A percentile compares a stretch with the other conserved stretches of the same genome.
These are phyloP conservation scores for Phylloporus arenicola DNA, from an alignment of 768 basidiomycete genomes.

Conservation along the genomic window DNA sequence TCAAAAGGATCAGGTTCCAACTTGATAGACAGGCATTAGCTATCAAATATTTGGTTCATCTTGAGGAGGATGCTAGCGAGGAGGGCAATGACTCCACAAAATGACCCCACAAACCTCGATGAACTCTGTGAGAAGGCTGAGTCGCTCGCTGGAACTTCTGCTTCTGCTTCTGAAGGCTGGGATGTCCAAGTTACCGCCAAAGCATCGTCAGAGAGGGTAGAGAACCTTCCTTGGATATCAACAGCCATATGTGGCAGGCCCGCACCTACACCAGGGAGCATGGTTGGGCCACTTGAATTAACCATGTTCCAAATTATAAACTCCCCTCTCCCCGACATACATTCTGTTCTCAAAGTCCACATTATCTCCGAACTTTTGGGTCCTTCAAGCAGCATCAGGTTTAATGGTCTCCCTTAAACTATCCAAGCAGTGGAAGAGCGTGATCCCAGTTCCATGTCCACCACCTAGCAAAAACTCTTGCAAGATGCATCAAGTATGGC, in stretches of 20 bases:
- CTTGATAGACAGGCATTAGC: too few relatives aligned
- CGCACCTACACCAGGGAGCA: constrained; percentile 24
- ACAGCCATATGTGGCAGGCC: too few relatives aligned
- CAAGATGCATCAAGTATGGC: too few relatives aligned
- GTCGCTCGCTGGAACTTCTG: constrained; percentile 75
- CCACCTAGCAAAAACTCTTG: constrained; percentile 38
- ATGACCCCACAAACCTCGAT: constrained; percentile 45
- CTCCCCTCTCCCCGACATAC: constrained; percentile 60
- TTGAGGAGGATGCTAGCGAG: constrained; percentile 43
- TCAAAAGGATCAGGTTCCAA: too few relatives aligned
- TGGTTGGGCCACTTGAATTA: constrained; percentile 43
- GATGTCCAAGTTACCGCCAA: constrained; percentile 75
- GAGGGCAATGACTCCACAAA: too few relatives aligned
- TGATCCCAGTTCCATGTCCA: constrained; percentile 49
- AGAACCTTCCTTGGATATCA: constrained; percentile 69
- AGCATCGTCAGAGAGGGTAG: constrained; percentile 67
- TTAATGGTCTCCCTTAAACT: constrained; percentile 78
- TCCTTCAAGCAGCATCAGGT: constrained; percentile 67
- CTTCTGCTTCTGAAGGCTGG: constrained; percentile 75
- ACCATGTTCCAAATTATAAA: constrained; percentile 65
- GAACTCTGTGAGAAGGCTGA: constrained; percentile 67
- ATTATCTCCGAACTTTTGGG: constrained; percentile 77
- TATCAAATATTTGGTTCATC: constrained; percentile 79
- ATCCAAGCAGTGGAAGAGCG: constrained; percentile 64
- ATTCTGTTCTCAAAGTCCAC: constrained; percentile 76